Evolutionary conservation across 805 yeast species (phyloP).

Genomic region (Suhomyces pyralidae): DNA sequence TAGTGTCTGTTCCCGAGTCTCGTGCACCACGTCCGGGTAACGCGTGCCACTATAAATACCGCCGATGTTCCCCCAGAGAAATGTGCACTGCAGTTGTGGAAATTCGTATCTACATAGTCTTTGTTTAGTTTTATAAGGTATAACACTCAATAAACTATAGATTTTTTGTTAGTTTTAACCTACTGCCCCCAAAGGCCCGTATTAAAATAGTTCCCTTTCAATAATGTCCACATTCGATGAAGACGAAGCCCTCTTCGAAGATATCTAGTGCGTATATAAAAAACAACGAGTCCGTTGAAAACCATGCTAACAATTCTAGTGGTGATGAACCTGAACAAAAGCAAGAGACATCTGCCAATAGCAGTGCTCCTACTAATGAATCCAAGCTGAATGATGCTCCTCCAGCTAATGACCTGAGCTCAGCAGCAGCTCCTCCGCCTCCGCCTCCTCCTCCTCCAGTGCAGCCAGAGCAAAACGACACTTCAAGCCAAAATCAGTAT

Average conservation of each 20-base stretch:
- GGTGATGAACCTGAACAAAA: constrained; percentile 10
- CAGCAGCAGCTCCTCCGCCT: constrained; percentile 4
- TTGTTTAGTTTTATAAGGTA: constrained; percentile 21
- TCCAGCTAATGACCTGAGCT: background rate
- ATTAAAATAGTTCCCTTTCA: background rate
- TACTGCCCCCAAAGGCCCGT: background rate
- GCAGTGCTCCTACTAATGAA: background rate
- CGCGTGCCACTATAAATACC: background rate
- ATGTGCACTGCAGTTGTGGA: background rate
- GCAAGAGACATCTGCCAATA: constrained; percentile 3
- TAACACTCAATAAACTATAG: constrained; percentile 18
- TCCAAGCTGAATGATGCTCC: background rate
- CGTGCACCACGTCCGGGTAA: background rate
- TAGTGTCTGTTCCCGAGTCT: background rate
- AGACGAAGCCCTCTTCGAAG: constrained; percentile 93
- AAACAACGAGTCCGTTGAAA: background rate
- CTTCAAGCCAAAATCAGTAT: constrained; percentile 5
- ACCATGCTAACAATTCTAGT: constrained; percentile 8
- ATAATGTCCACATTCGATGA: constrained; percentile 55
- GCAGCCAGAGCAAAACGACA: background rate
- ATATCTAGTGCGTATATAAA: constrained; percentile 58
- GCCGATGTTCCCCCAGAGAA: background rate
- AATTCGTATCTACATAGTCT: constrained; percentile 6
- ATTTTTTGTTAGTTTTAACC: constrained; percentile 1
- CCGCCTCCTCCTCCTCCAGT: constrained; percentile 5